Evolutionary conservation across 352 stramenopile genomes (phyloP), one percentile per base, ranked within the genome.

Genomic region (Globisporangium nodosum): DNA sequence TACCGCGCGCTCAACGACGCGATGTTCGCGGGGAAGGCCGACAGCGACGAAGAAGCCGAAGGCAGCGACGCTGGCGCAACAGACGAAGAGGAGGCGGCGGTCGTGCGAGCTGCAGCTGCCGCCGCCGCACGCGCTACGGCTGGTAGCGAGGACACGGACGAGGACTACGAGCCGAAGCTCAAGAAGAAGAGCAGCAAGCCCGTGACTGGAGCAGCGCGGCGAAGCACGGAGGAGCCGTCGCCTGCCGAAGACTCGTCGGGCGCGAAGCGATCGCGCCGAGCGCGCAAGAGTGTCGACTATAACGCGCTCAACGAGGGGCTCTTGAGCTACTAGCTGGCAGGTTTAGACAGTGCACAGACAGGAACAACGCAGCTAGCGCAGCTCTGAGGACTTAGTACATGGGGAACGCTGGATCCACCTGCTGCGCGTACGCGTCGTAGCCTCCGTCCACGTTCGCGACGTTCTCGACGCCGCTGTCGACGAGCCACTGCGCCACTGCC

Each of bases 1-100:
- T 95, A 95, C 54, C 81, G 74, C n/a, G 64, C 75, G 43, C 73
- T 95, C 13, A 92, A 95, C 56, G 76, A 84, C 52, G 50, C 85
- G 31, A 75, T 95, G 64, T 95, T 93, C 64, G 80, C 71, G 1
- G 78, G 76, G 0, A 74, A 86, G 55, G 66, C 63, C 9, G 78
- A 85, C 56, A 82, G 78, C 18, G 83, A 88, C 37, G 72, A 70
- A 37, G 79, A 85, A 58, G 64, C 52, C 1, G 64, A 87, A 45
- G 71, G 60, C 3, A 65, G 59, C 2, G 67, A 79, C n/a, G 65
- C 70, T 3, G 57, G 72, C 21, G 56, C 11, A 7, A 24, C 16
- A 21, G 39, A 70, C 9, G 66, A 70, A 15, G 35, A 42, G 35
- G 35, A 42, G 35, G 35, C 30, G 8, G 33, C 13, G 11, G 47